phyloP scores from a whole-genome alignment of 805 yeast species.

The Yarrowia divulgata region DNA sequence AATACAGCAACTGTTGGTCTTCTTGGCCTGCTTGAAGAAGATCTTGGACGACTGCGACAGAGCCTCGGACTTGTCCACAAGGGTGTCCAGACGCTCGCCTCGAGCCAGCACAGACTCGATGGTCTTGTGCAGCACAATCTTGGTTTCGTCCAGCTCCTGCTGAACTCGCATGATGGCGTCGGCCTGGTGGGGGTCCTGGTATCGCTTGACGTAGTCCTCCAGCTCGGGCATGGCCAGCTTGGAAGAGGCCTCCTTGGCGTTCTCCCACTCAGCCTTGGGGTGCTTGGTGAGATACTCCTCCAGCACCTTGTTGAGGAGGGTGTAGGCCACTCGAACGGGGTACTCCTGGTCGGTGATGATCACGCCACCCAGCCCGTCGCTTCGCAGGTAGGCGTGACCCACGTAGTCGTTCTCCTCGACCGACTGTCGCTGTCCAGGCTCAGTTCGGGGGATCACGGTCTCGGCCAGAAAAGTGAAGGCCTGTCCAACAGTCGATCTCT shows the following conservation, averaged over 20 bases:
- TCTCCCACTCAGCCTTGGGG: constrained; percentile 74
- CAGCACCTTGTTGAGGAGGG: constrained; percentile 84
- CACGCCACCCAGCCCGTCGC: constrained; percentile 92
- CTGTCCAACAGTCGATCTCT: constrained; percentile 80
- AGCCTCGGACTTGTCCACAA: constrained; percentile 95
- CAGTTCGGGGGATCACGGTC: constrained; percentile 88
- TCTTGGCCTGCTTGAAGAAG: constrained; percentile 97
- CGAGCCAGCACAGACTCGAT: constrained; percentile 93
- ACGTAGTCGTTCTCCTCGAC: constrained; percentile 74
- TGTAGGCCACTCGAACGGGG: constrained; percentile 96
- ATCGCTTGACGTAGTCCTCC: constrained; percentile 74
- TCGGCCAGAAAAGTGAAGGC: constrained; percentile 94
- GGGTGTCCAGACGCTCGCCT: constrained; percentile 92
- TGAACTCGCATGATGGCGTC: constrained; percentile 97
- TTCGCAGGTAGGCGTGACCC: constrained; percentile 89
- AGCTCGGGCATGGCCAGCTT: constrained; percentile 64
- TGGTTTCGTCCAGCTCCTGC: constrained; percentile 96
- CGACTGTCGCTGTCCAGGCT: constrained; percentile 89
- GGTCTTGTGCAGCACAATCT: constrained; percentile 93
- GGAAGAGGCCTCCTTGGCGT: constrained; percentile 54
- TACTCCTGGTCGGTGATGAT: constrained; percentile 93
- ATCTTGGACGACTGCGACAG: constrained; percentile 85
- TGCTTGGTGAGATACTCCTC: constrained; percentile 89
- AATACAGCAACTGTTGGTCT: constrained; percentile 87
- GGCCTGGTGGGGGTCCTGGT: constrained; percentile 97